Evolutionary conservation across 768 basidiomycete genomes (phyloP).

Genomic region (Mycena venus): DNA sequence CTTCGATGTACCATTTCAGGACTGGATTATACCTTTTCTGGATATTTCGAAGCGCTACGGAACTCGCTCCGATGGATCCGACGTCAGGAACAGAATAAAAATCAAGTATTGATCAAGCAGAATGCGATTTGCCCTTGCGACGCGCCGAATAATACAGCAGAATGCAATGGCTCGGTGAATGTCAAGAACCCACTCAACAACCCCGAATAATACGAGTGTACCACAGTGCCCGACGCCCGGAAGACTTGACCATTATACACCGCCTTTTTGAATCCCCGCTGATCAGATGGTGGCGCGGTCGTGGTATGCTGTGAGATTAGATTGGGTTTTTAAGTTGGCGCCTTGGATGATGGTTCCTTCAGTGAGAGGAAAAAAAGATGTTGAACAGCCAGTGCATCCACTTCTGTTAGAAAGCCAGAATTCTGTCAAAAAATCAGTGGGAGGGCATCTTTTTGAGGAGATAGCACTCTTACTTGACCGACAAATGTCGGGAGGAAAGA

Average conservation of each 20-base stretch:
- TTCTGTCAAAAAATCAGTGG: too few species aligned
- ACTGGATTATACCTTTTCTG: neutral
- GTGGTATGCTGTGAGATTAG: conserved; percentile 1
- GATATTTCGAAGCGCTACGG: neutral
- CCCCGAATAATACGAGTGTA: conserved; percentile 2
- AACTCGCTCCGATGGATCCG: conserved; percentile 13
- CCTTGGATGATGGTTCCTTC: conserved; percentile 17
- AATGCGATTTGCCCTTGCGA: neutral
- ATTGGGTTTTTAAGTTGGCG: conserved; percentile 28
- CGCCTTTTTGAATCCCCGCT: neutral
- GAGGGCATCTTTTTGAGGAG: conserved; percentile 1
- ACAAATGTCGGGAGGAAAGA: neutral
- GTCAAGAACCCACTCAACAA: neutral
- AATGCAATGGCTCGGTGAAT: conserved; percentile 32
- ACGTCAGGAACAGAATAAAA: neutral
- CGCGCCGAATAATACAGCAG: conserved; percentile 9
- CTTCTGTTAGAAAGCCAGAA: too few species aligned
- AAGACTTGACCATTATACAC: neutral
- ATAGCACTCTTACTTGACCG: neutral
- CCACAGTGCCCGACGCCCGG: conserved; percentile 6
- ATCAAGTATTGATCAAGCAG: neutral
- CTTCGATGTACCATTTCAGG: conserved; percentile 28
- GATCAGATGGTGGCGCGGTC: conserved; percentile 7
- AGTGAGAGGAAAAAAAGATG: neutral
- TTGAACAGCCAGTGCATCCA: neutral